Base-by-base conservation (phyloP, 352 stramenopile genomes). In the Globisporangium ultimum region DNA sequence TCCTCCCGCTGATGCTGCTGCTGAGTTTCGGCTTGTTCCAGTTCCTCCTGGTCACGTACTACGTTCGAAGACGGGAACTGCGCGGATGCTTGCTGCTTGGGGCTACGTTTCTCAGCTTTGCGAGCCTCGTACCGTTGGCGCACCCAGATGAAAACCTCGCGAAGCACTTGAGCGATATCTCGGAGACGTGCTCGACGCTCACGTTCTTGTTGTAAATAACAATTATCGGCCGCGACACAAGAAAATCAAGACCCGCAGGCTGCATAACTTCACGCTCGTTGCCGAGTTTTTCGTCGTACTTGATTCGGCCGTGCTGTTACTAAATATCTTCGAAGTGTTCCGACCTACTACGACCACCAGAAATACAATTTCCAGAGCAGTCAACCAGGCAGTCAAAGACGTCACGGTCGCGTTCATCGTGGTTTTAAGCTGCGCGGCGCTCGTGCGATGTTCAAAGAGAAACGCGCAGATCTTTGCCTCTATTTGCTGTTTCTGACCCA, bases 151-250 rank as follows among this genome's bases (percentile, higher is more conserved):
- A 42, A 10, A 47, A 58, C 4, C 48, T 61, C 22, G 51, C 67
- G 36, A 24, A 57, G 41, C 24, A 52, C 0, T 40, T 73, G 28
- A 74, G 70, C 47, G 57, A 69, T 41, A 66, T 77, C 10, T 74
- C 66, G 5, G 70, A 74, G 63, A 70, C 67, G 48, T 64, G 56
- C 17, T 60, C 71, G 1, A 55, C 67, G 28, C 45, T 68, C 3
- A 76, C 59, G 9, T 74, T 78, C 48, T 64, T 71, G 10, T 53
- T 73, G 0, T 63, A 75, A 21, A 75, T 75, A 54, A 71, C 61
- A 0, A 71, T 76, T 5, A 64, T 78, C 21, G 59, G 63, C 13
- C 58, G 58, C 7, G 66, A 55, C 34, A 67, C 18, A 58, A 63
- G 17, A 72, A 64, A 45, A 60, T 71, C 46, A 61, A 59, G 17